phyloP scores from a whole-genome alignment of 306 rosid genomes.

The Begonia peltatifolia region DNA sequence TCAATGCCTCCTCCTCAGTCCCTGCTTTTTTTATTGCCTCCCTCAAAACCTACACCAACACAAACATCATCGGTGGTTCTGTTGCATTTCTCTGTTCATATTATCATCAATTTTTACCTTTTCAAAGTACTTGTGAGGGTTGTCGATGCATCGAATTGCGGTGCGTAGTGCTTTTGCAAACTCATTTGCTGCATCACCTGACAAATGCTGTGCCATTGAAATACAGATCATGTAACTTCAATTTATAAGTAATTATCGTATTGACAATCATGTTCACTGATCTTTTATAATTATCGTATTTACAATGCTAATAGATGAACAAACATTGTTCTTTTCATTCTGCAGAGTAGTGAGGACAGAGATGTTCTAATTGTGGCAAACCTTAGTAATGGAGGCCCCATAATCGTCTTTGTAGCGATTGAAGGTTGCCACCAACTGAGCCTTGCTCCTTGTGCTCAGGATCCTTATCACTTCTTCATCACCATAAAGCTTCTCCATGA shows the following conservation, averaged over 20 bases:
- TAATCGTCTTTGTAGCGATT: constrained; percentile 20
- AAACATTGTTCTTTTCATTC: no score
- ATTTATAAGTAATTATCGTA: not conserved
- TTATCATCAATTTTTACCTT: constrained; percentile 20
- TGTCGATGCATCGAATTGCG: constrained; percentile 25
- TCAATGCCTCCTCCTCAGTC: constrained; percentile 63
- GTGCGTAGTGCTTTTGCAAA: constrained; percentile 24
- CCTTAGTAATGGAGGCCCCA: constrained; percentile 38
- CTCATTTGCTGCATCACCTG: constrained; percentile 10
- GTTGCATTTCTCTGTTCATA: no score
- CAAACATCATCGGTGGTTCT: not conserved
- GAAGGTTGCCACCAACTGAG: constrained; percentile 34
- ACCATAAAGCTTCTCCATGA: constrained; percentile 16
- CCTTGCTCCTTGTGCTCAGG: constrained; percentile 40
- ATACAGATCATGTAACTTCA: not conserved
- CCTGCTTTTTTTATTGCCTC: constrained; percentile 41
- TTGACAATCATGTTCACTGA: no score
- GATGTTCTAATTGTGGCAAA: constrained; percentile 1
- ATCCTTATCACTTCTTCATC: constrained; percentile 37
- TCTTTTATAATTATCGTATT: not conserved
- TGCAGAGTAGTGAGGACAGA: not conserved
- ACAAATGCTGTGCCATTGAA: constrained; percentile 18
- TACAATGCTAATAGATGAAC: not conserved
- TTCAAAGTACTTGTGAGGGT: constrained; percentile 24
- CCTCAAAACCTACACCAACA: constrained; percentile 30